Base-by-base conservation (phyloP, 176 grass and related monocot genomes). In the Cenchrus fungigraminus region DNA sequence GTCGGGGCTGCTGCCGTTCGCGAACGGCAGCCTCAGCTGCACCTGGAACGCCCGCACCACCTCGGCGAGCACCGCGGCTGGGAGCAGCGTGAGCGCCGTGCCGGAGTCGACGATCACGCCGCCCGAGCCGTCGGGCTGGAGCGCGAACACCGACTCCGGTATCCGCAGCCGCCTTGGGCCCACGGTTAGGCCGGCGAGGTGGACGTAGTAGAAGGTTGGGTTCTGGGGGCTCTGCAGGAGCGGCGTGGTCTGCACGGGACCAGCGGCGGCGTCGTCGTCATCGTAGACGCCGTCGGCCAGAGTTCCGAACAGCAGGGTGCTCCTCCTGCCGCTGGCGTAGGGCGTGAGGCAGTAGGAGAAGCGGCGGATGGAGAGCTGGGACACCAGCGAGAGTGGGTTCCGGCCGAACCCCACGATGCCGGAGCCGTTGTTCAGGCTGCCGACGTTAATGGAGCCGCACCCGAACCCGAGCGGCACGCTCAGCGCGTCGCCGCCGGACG, bases 281-380 rank as follows among this genome's bases (percentile, higher is more conserved):
- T 37, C 52, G 74, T 45, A 85, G 22, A 87, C 74, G 81, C 89
- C 84, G 63, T 78, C 84, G 31, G 88, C 59, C 1, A 91, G 86
- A 15, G 92, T 85, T 0, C 95, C 95, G 74, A 97, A 89, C 29
- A 53, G 49, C 31, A 97, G 92, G 19, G 79, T 59, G 79, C 88
- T 80, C 82, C 19, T 87, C 73, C 73, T 86, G 19, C 59, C 34
- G 62, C 75, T 78, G 62, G 31, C 25, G 83, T 80, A 75, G 77
- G 82, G 49, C 74, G 86, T 91, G 77, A 92, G 82, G 83, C 95
- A 97, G 84, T 94, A 92, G 58, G 95, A 87, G 84, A 97, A 97
- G n/a, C 86, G 82, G 2, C 49, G 57, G 51, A 94, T 66, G 43
- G 81, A 64, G 42, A 94, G 71, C 90, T 97, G 95, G 0, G 95